Base-by-base conservation (phyloP, 1,139 yeast species). In the Hansenula anomala region DNA sequence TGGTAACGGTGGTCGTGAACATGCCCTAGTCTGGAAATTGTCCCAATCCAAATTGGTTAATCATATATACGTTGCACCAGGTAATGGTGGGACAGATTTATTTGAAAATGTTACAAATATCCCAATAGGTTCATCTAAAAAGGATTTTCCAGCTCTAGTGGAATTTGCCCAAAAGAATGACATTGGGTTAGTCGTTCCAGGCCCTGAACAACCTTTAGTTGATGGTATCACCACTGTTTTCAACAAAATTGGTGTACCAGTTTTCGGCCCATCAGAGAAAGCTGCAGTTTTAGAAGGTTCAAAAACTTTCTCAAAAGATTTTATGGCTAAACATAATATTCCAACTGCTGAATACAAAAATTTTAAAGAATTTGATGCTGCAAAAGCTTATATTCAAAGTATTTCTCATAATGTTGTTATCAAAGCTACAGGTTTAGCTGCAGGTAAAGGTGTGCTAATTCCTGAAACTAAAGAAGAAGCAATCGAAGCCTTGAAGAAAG, bases 1-100 rank as follows among this genome's bases (percentile, higher is more conserved):
- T 54, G 99, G 99, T 56, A 89, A 86, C 67, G 99, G 99, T 58
- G 99, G 98, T 53, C 89, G 99, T 71, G 99, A 94, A 66, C 97
- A 92, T 63, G 97, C 98, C 40, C 74, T 94, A 49, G 85, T 88
- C 16, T 90, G 97, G 97, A 86, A 84, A 59, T 75, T 94, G 51
- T 69, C 85, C 31, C 94, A 88, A 63, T 87, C 96, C 25, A 66
- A 78, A 29, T 63, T 76, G 30, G 96, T 89, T 33, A 66, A 68
- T 46, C 74, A 76, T 47, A 82, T 94, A 52, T 94, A 61, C 55
- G 96, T 92, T 39, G 96, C 97, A 23, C 97, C 97, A 49, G 98
- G 98, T 45, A 94, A 92, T 59, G 98, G 97, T 40, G 98, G 97
- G 38, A 89, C 96, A 30, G 73, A 75, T 25, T 57, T 71, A 19